Evolutionary conservation across 345 rosid species (phyloP).

Genomic region (Populus nigra): DNA sequence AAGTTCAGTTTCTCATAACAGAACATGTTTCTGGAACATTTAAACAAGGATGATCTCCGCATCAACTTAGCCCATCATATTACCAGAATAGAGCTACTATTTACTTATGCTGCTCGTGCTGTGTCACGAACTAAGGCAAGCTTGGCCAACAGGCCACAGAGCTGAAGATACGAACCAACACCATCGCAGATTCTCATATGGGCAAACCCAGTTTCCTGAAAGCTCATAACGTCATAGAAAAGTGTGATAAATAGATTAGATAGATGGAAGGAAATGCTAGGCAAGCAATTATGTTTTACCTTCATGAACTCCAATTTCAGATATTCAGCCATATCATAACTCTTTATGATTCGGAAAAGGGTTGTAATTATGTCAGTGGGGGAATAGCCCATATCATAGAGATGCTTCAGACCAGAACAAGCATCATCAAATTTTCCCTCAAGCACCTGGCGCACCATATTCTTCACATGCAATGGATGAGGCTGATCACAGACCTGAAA

Average conservation of each 20-base stretch:
- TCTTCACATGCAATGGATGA: constrained; percentile 92
- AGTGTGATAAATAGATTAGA: background rate
- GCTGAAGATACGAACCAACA: constrained; percentile 94
- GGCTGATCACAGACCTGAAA: constrained; percentile 95
- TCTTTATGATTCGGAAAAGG: constrained; percentile 84
- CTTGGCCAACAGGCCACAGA: constrained; percentile 90
- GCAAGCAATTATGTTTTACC: constrained; percentile 31
- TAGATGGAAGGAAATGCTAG: background rate
- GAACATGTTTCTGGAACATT: background rate
- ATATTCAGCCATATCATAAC: constrained; percentile 88
- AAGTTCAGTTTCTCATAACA: background rate
- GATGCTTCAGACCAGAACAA: constrained; percentile 83
- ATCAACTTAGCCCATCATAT: background rate
- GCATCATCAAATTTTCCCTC: constrained; percentile 89
- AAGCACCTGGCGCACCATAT: constrained; percentile 73
- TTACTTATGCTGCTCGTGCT: constrained; percentile 63
- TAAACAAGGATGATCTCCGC: background rate
- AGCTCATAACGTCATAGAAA: background rate
- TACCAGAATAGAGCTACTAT: background rate
- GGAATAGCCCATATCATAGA: constrained; percentile 87
- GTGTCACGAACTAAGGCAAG: constrained; percentile 67
- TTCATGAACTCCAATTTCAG: constrained; percentile 95
- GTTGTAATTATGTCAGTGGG: constrained; percentile 97
- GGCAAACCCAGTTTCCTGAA: constrained; percentile 95
- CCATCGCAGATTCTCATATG: constrained; percentile 98